Base-by-base conservation (phyloP, 768 basidiomycete genomes). In the Russula lepida region DNA sequence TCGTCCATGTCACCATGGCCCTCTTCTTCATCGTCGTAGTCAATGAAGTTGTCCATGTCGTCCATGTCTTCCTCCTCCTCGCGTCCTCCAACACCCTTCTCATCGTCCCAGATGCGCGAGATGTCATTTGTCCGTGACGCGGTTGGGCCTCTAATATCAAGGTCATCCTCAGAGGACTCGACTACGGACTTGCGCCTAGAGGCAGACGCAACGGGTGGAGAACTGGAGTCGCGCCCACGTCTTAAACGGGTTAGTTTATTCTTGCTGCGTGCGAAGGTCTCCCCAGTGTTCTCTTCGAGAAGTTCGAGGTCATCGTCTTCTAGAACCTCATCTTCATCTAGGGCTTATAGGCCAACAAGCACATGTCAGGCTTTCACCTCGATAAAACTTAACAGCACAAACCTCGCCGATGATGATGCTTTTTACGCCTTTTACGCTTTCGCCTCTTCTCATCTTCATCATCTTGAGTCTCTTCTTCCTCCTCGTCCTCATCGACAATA, bases 251-350 rank as follows among this genome's bases (percentile, higher is more conserved):
- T 93, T 48, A 95, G 74, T 56, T 85, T 82, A 68, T 83, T 84
- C 70, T 85, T 83, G 50, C 64, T 67, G 27, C 70, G 69, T 47
- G 73, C 71, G 73, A 89, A 88, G 2, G 84, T 80, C 3, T 83
- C 79, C 11, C 95, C 94, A 12, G 91, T 92, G 67, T 97, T 98
- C 74, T 89, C 86, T 66, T 85, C 82, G 25, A 89, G 69, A 4
- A 89, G 79, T 69, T 95, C 95, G 66, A 98, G 73, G 78, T 97
- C 79, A 77, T 85, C 79, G 35, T 98, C 97, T 65, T 97, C 94
- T 53, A 98, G 74, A 8, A 64, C 72, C 27, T 74, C 75, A n/a
- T 76, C 84, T 65, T 88, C 84, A 57, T 84, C 83, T 61, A 84
- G 81, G 43, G 60, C 60, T 62, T 52, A 39, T 0, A 37, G 27